phyloP scores from a whole-genome alignment of 306 rosid species.

The Quercus glauca region DNA sequence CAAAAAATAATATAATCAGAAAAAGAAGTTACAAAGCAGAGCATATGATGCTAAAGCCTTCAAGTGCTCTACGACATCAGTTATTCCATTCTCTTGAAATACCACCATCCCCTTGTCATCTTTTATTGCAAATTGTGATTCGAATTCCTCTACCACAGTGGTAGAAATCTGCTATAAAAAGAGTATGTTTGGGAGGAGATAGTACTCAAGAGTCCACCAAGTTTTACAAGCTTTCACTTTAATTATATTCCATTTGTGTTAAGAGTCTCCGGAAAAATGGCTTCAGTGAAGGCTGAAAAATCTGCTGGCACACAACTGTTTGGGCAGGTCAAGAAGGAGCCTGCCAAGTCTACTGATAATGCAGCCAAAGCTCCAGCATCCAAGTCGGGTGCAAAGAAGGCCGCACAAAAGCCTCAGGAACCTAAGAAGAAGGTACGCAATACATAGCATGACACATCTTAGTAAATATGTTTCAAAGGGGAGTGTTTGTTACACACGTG shows the following conservation, averaged over 20 bases:
- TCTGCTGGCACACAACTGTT: conserved; percentile 36
- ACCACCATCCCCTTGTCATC: conserved; percentile 7
- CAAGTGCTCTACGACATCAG: conserved; percentile 4
- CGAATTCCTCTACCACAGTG: conserved; percentile 19
- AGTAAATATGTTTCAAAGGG: too few relatives aligned
- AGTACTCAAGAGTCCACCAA: not conserved
- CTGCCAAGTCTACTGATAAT: conserved; percentile 30
- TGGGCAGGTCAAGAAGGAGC: conserved; percentile 49
- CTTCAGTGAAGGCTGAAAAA: conserved; percentile 41
- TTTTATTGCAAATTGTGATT: conserved; percentile 11
- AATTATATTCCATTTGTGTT: not conserved
- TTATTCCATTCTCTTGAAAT: conserved; percentile 12
- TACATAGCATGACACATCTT: not conserved
- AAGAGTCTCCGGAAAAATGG: conserved; percentile 25
- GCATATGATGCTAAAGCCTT: conserved; percentile 29
- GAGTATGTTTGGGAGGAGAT: not conserved
- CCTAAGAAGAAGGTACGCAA: conserved; percentile 60
- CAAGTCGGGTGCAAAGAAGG: conserved; percentile 55
- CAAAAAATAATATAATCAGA: not conserved
- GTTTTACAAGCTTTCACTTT: not conserved
- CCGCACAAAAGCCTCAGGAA: conserved; percentile 53
- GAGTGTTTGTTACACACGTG: too few relatives aligned
- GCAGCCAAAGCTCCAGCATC: conserved; percentile 39
- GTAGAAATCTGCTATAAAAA: conserved; percentile 19
- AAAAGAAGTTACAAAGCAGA: conserved; percentile 10